Percentiles rank a stretch among this genome's conserved stretches.
phyloP scores from a whole-genome alignment of 2,329 filamentous ascomycete species.

The Ampelomyces quisqualis region DNA sequence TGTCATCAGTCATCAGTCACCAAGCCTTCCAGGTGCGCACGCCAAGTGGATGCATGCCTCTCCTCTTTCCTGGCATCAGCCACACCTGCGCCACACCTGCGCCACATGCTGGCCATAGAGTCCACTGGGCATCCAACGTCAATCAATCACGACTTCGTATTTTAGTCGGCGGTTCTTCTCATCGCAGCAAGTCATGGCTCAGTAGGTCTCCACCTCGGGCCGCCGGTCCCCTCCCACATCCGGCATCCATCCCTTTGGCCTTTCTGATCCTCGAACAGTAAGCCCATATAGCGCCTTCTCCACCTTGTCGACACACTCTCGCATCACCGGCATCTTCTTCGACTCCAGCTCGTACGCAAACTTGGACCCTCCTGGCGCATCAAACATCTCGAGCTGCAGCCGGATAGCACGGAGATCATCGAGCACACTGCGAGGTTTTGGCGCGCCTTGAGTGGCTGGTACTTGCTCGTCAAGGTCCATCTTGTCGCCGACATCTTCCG shows the following conservation, averaged over 20 bases:
- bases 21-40: slow-evolving; percentile 20
- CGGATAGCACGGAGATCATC: slow-evolving; percentile 78
- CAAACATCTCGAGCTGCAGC: slow-evolving; percentile 71
- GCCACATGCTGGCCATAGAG: too few relatives aligned
- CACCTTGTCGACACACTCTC: slow-evolving; percentile 87
- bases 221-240: slow-evolving; percentile 59
- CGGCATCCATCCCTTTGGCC: slow-evolving; percentile 89
- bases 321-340: slow-evolving; percentile 85
- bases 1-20: slow-evolving; percentile 5
- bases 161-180: too few relatives aligned
- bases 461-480: slow-evolving; percentile 41
- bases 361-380: slow-evolving; percentile 56
- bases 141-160: background rate
- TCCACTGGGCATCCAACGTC: background rate
- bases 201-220: slow-evolving; percentile 47
- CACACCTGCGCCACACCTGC: slow-evolving; percentile 12
- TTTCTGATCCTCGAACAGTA: slow-evolving; percentile 80
- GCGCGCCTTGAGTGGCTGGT: slow-evolving; percentile 19
- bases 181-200: too few relatives aligned
- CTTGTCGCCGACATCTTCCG: slow-evolving; percentile 25
- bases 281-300: slow-evolving; percentile 88
- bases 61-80: too few relatives aligned
- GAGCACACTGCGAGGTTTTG: slow-evolving; percentile 63
- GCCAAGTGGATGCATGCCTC: slow-evolving; percentile 15
- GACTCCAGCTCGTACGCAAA: slow-evolving; percentile 62